Evolutionary conservation across 2,329 filamentous ascomycete species (phyloP).

Genomic region (Ceratocystiopsis sp.): DNA sequence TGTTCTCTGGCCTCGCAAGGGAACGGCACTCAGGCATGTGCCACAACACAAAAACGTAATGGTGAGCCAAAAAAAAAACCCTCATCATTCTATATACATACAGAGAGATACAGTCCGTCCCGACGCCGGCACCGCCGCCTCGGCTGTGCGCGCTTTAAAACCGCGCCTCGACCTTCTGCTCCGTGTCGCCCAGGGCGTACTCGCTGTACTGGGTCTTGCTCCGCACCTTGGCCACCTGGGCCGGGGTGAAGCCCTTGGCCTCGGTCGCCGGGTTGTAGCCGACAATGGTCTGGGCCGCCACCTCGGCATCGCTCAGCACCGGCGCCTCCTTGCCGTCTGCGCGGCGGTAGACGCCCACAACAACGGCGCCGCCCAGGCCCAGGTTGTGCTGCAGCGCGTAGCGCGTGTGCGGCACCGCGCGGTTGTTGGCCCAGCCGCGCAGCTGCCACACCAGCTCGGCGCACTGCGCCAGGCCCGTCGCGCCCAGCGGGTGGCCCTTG

Average conservation of each 20-base stretch:
- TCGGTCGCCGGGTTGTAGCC: conserved; percentile 87
- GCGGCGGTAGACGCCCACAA: conserved; percentile 77
- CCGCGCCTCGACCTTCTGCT: conserved; percentile 48
- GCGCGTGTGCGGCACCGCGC: conserved; percentile 48
- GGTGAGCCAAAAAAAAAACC: no score
- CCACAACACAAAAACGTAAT: no score
- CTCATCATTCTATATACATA: no score
- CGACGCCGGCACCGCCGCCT: no score
- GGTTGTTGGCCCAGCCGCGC: conserved; percentile 89
- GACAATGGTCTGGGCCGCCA: conserved; percentile 49
- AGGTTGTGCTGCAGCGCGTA: conserved; percentile 83
- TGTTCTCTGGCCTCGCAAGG: no score
- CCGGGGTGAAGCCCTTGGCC: conserved; percentile 73
- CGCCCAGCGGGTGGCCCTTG: conserved; percentile 88
- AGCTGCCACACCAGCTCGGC: conserved; percentile 92
- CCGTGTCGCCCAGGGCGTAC: conserved; percentile 64
- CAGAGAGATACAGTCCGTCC: no score
- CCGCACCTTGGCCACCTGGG: conserved; percentile 54
- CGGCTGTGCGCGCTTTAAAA: conserved; percentile 10
- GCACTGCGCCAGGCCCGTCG: conserved; percentile 88
- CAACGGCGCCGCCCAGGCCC: conserved; percentile 76
- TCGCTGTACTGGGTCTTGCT: conserved; percentile 47
- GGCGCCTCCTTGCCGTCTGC: conserved; percentile 55
- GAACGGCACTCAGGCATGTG: no score
- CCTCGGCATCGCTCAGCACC: conserved; percentile 40